Percentiles rank a stretch among this genome's conserved stretches.
Conservation (phyloP, 805 yeast genomes). For the Saturnispora halmiae region DNA sequence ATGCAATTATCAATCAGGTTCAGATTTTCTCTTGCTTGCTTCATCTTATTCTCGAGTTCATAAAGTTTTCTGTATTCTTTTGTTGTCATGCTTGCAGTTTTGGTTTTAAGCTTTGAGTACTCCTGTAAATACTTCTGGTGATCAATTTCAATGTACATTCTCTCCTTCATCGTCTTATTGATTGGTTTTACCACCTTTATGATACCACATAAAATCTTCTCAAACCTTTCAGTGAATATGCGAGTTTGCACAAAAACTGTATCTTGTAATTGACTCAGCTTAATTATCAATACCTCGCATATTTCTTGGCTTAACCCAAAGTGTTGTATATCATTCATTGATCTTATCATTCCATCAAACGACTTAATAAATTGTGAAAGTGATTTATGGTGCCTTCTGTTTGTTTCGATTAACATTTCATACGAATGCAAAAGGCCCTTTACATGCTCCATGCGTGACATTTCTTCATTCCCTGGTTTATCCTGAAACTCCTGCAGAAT, state of each 20-base stretch:
- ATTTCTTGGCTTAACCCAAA: neutral
- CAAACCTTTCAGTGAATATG: constrained; percentile 2
- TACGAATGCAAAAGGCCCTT: constrained; percentile 10
- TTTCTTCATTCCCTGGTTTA: neutral
- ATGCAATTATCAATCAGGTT: constrained; percentile 31
- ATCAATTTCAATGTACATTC: constrained; percentile 20
- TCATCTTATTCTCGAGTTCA: constrained; percentile 26
- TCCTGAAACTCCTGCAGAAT: constrained; percentile 7
- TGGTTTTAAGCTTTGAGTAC: constrained; percentile 12
- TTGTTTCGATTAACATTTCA: constrained; percentile 14
- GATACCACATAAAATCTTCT: neutral
- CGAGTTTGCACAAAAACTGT: neutral
- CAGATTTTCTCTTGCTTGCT: constrained; percentile 29
- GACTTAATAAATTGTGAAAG: constrained; percentile 1
- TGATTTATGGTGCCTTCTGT: constrained; percentile 12
- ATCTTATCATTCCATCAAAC: constrained; percentile 1
- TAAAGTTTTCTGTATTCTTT: constrained; percentile 31
- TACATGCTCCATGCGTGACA: constrained; percentile 6
- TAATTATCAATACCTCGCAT: neutral
- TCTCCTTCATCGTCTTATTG: constrained; percentile 21
- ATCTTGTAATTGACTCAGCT: neutral
- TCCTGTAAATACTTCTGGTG: constrained; percentile 17
- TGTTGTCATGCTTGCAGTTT: constrained; percentile 25
- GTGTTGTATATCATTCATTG: neutral
- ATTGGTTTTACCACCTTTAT: constrained; percentile 15